Evolutionary conservation across 2,329 filamentous ascomycete genomes (phyloP).

Genomic region (Diaporthe batatas): DNA sequence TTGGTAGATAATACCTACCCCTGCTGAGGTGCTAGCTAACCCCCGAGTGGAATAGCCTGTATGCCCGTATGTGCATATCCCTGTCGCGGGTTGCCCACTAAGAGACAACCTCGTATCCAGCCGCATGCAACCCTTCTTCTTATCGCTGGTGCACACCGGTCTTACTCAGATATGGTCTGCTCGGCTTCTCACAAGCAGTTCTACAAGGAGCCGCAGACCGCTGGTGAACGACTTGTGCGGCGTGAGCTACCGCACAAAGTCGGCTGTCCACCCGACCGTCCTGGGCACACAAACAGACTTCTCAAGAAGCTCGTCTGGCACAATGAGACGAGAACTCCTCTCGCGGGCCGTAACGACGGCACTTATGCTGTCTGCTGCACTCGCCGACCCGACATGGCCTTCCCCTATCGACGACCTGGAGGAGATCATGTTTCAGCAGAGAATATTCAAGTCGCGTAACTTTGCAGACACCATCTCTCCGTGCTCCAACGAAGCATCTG

Average conservation of each 20-base stretch:
- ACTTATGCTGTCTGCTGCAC: background rate
- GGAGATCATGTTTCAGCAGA: conserved; percentile 70
- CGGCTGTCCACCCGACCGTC: background rate
- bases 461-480: conserved; percentile 68
- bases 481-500: conserved; percentile 63
- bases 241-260: background rate
- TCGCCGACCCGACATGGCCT: conserved; percentile 69
- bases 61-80: background rate
- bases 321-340: background rate
- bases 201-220: background rate
- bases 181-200: background rate
- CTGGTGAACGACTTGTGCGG: background rate
- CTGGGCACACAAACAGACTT: background rate
- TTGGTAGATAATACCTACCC: background rate
- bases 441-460: conserved; percentile 63
- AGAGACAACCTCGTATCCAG: conserved; percentile 18
- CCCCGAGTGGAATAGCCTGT: background rate
- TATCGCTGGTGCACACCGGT: background rate
- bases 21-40: conserved; percentile 1
- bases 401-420: conserved; percentile 69
- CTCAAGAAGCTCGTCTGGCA: background rate
- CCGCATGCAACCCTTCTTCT: conserved; percentile 7
- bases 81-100: conserved; percentile 20
- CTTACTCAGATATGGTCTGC: conserved; percentile 22
- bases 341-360: background rate